phyloP scores from a whole-genome alignment of 257 asterid species.

The Solanum habrochaites region DNA sequence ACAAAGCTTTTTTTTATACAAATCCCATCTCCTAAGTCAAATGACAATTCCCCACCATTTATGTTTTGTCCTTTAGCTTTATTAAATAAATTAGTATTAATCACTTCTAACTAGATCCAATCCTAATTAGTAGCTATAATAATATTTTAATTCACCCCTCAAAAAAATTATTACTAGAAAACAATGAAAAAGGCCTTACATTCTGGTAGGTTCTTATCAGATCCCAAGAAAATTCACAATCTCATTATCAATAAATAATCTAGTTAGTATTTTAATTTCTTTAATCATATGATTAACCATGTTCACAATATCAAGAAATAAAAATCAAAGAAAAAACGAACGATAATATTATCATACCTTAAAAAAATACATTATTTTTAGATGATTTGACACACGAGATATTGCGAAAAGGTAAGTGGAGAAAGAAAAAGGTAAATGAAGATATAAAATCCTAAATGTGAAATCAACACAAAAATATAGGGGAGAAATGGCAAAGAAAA shows the following conservation, averaged over 20 bases:
- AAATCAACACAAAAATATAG: background rate
- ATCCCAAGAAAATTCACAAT: constrained; percentile 18
- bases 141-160: background rate
- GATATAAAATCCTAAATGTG: background rate
- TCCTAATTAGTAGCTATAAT: background rate
- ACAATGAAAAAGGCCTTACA: background rate
- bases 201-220: constrained; percentile 13
- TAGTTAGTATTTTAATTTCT: background rate
- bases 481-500: background rate
- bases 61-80: constrained; percentile 26
- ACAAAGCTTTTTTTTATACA: constrained; percentile 15
- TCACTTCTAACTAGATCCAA: constrained; percentile 29
- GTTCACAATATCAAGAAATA: background rate
- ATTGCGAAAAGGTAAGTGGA: background rate
- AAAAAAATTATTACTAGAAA: background rate
- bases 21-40: constrained; percentile 30
- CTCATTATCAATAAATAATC: background rate
- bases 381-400: background rate
- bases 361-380: background rate
- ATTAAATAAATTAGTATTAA: background rate
- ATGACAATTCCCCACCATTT: constrained; percentile 35
- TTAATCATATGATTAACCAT: background rate
- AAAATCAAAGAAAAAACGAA: background rate
- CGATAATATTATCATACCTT: background rate
- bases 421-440: background rate